Base-by-base conservation (phyloP, 805 yeast species). In the Huiozyma sinensis region DNA sequence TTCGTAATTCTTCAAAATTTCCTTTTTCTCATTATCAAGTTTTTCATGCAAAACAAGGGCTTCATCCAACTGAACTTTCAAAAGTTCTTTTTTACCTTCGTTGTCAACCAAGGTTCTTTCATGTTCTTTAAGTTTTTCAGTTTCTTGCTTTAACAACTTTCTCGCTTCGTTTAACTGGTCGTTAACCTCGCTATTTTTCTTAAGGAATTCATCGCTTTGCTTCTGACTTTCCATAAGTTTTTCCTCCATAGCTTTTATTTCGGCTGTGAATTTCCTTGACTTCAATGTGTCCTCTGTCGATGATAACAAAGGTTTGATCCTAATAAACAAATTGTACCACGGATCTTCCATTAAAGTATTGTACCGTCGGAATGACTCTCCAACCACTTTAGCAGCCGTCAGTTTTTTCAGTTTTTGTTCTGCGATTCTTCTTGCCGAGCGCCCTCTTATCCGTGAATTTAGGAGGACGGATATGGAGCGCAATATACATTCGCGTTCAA, bases 291-390 rank as follows among this genome's bases (percentile, higher is more conserved):
- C 80, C 24, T 76, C 73, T 6, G 81, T 73, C 38, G 80, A 84
- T 47, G 69, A 77, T 10, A 88, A 64, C 36, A 88, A 60, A 1
- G 97, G 97, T 52, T 83, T 85, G 52, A 90, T 66, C 43, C 76
- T 75, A 17, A 77, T 68, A 47, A 79, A 78, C 38, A 92, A 67
- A 41, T 72, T 75, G 63, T 84, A 83, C 98, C 98, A 92, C 13
- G 83, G 83, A 56, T 79, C 79, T 8, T 68, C 58, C 39, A 67
- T 63, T 9, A 79, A 57, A 9, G 67, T 63, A 46, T 72, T 70
- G 46, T 80, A 77, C 0, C 70, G 61, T 32, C 65, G 60, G 53
- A 92, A 73, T 36, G 84, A 81, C 43, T 70, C 69, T 42, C 81
- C 77, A 36, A 92, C 64, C 1, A 82, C 68, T 46, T 78, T 78